phyloP scores from a whole-genome alignment of 2,329 filamentous ascomycete species.

The Ceratocystis cacaofunesta region DNA sequence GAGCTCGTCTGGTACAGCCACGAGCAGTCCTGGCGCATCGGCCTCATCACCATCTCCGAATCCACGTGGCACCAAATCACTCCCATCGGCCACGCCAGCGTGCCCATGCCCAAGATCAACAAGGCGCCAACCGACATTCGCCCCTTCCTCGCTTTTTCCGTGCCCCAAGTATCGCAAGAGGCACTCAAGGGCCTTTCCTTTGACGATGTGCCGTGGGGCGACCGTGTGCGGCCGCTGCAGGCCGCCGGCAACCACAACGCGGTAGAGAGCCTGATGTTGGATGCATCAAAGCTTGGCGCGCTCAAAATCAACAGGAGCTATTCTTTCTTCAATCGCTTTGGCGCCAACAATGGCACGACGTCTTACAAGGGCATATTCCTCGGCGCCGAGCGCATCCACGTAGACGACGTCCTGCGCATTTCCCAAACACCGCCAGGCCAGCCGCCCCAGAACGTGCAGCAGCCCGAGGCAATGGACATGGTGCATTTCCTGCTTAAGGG shows the following conservation, averaged over 20 bases:
- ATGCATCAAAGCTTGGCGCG: conserved; percentile 38
- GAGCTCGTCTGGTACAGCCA: conserved; percentile 39
- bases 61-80: conserved; percentile 26
- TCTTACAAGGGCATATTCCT: conserved; percentile 36
- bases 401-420: conserved; percentile 36
- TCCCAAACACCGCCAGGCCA: conserved; percentile 22
- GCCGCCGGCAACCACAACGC: conserved; percentile 24
- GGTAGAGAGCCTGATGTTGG: conserved; percentile 31
- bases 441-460: background rate
- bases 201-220: conserved; percentile 31
- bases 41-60: conserved; percentile 28
- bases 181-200: conserved; percentile 29
- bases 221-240: conserved; percentile 23
- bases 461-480: conserved; percentile 24
- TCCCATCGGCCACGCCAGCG: conserved; percentile 28
- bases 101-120: conserved; percentile 26
- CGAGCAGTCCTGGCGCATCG: conserved; percentile 33
- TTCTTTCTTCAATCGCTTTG: conserved; percentile 32
- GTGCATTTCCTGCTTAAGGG: conserved; percentile 12
- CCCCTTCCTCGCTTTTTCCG: conserved; percentile 37
- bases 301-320: conserved; percentile 34
- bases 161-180: conserved; percentile 29
- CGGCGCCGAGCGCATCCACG: conserved; percentile 34
- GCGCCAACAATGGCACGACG: conserved; percentile 24
- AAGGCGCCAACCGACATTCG: conserved; percentile 31